Conservation (phyloP, 345 rosid genomes). For the Eucalyptus cloeziana region DNA sequence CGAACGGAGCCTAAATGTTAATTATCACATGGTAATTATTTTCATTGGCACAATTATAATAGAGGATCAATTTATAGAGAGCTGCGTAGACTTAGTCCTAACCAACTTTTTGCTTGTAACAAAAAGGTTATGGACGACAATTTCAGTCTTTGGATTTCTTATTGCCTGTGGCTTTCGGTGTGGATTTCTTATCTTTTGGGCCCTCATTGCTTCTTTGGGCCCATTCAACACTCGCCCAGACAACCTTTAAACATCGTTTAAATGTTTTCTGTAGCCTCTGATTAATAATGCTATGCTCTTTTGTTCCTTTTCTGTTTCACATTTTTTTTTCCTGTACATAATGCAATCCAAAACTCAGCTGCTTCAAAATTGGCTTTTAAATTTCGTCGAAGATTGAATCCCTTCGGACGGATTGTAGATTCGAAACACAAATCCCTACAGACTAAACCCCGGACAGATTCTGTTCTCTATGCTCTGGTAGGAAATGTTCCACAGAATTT, state of each 20-base stretch:
- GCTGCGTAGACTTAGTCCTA: not conserved
- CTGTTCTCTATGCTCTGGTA: not conserved
- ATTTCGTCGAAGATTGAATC: not conserved
- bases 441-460: not conserved
- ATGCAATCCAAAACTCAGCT: not conserved
- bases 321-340: accelerated
- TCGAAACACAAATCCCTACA: not conserved
- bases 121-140: not conserved
- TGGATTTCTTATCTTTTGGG: not conserved
- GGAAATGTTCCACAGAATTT: not conserved
- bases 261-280: not conserved
- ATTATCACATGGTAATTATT: not conserved
- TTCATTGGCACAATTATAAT: not conserved
- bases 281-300: not conserved
- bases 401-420: not conserved
- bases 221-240: accelerated
- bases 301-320: not conserved
- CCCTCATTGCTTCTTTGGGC: not conserved
- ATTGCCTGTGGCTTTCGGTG: not conserved
- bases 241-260: not conserved
- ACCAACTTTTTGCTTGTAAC: not conserved
- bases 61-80: not conserved
- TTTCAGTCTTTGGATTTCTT: not conserved
- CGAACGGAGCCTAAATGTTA: not conserved
- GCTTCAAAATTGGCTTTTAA: not conserved